These are phyloP conservation scores for Gautieria morchelliformis DNA, from an alignment of 768 basidiomycete species.

Conservation along the genomic window DNA sequence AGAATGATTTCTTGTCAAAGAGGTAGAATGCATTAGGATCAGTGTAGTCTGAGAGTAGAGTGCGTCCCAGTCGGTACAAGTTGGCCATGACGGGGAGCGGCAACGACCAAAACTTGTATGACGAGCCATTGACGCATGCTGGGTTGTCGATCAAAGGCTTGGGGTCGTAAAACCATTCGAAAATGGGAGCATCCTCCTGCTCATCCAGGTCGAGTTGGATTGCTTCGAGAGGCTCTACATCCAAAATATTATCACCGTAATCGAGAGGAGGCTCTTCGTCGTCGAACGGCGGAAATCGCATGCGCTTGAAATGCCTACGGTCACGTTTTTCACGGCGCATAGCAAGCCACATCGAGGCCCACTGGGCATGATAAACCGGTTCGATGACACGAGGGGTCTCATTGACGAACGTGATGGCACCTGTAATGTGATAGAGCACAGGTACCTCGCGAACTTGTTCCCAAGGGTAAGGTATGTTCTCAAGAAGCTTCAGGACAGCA, in stretches of 20 bases:
- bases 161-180: conserved; percentile 98
- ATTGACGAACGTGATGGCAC: conserved; percentile 99
- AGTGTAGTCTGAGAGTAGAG: conserved; percentile 85
- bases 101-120: conserved; percentile 89
- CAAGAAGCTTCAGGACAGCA: conserved; percentile 97
- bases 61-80: conserved; percentile 89
- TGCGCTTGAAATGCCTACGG: conserved; percentile 97
- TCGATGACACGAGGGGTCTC: conserved; percentile 96
- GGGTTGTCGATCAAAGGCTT: conserved; percentile 87
- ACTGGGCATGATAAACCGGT: conserved; percentile 97
- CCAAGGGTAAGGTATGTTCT: conserved; percentile 97
- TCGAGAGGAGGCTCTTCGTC: conserved; percentile 99
- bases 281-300: conserved; percentile 99
- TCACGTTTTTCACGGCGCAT: conserved; percentile 99
- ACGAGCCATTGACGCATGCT: conserved; percentile 80
- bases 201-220: conserved; percentile 93
- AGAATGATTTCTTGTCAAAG: conserved; percentile 96
- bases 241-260: conserved; percentile 97
- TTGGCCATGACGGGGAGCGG: conserved; percentile 95
- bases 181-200: conserved; percentile 83
- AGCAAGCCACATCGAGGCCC: conserved; percentile 99
- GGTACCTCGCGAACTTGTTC: conserved; percentile 99
- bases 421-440: conserved; percentile 97
- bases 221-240: conserved; percentile 95
- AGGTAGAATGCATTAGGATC: conserved; percentile 88